Base-by-base conservation (phyloP, 306 rosid species). In the Corylus heterophylla region DNA sequence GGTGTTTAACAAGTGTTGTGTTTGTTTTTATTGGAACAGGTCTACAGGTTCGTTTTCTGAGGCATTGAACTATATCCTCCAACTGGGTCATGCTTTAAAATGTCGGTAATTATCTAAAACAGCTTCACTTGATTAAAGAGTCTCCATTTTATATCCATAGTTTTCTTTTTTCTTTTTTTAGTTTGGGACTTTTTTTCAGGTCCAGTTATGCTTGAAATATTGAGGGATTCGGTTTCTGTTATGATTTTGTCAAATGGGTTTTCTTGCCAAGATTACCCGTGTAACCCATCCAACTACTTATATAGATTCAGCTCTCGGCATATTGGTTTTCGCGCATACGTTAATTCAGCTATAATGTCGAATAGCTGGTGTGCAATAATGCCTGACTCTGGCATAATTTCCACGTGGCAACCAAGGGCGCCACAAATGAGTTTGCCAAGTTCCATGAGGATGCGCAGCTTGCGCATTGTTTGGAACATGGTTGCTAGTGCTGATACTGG, bases 191-290 rank as follows among this genome's bases (percentile, higher is more conserved):
- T 55, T n/a, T n/a, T 75, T 45, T 66, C 67, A 82, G 69, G 72
- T 71, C 45, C 4, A 37, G 27, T 73, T 55, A 75, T 81, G 82
- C 52, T 76, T 44, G 85, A 76, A 58, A 31, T 79, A 20, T 47
- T 79, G 63, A 37, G 70, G 64, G 47, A 50, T 67, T 62, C 83
- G 58, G 27, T 59, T 56, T 76, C 81, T 66, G 12, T 75, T 42
- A 58, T 50, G 73, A 31, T 76, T 68, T 50, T 79, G n/a, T 73
- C 85, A 48, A 74, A 58, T 85, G 80, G 83, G 79, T 83, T 84
- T 71, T 75, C 44, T 87, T 85, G 70, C 75, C 83, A 73, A 45
- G 80, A 75, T 73, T 83, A 86, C 27, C 78, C 81, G 13, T 78
- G 73, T 66, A 74, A 58, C 22, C 80, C 86, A 31, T 18, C 39